These are phyloP conservation scores for Trichoderma reesei DNA, from an alignment of 495 filamentous ascomycete species.

Conservation along the genomic window DNA sequence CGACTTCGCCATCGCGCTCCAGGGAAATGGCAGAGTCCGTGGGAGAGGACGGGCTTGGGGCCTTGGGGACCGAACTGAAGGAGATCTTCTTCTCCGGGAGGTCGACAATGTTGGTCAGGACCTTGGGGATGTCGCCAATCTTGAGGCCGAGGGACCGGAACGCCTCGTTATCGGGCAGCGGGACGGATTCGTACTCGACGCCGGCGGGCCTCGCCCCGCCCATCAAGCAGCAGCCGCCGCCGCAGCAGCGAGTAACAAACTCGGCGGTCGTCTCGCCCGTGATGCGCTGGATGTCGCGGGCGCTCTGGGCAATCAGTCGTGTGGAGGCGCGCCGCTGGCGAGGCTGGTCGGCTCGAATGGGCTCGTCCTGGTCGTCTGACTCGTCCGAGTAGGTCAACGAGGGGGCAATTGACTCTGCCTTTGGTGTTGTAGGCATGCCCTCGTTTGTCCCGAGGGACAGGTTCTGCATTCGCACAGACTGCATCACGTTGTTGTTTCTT, in stretches of 20 bases:
- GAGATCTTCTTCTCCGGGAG: constrained; percentile 66
- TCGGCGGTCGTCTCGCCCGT: constrained; percentile 51
- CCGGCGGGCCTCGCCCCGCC: constrained; percentile 36
- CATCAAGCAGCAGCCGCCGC: constrained; percentile 84
- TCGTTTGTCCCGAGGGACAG: constrained; percentile 8
- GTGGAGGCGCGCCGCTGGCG: constrained; percentile 67
- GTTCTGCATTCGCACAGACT: constrained; percentile 6
- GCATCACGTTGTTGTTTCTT: not conserved
- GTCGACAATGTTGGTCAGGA: constrained; percentile 57
- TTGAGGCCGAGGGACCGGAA: constrained; percentile 68
- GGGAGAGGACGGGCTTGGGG: constrained; percentile 27
- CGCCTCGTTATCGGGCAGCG: constrained; percentile 75
- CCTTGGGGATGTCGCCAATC: constrained; percentile 61
- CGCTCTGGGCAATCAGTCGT: constrained; percentile 64
- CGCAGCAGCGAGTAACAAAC: constrained; percentile 70
- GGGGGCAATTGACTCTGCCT: constrained; percentile 23
- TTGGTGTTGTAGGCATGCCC: constrained; percentile 16
- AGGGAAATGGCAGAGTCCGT: constrained; percentile 28
- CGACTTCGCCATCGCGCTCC: constrained; percentile 17
- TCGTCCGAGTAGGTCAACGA: constrained; percentile 29
- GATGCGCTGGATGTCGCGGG: constrained; percentile 63
- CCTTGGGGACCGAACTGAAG: constrained; percentile 41
- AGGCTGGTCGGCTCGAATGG: constrained; percentile 18
- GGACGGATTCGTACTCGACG: constrained; percentile 45
- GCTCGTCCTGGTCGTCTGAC: constrained; percentile 26